Evolutionary conservation across 1,139 yeast species (phyloP).

Genomic region (Magnusiomyces clavatus): DNA sequence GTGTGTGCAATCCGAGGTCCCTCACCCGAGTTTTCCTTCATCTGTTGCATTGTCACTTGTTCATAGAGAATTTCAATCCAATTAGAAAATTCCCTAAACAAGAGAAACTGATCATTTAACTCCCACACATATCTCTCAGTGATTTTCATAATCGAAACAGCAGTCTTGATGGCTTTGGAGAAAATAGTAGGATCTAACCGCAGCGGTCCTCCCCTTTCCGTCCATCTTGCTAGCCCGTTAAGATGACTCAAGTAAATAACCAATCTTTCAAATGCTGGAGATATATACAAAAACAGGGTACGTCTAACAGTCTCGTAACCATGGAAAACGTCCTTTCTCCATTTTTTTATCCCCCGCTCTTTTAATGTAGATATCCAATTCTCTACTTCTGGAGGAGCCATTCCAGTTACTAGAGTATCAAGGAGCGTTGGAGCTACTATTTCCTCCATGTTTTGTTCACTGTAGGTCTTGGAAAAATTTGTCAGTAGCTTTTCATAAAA

Average conservation of each 20-base stretch:
- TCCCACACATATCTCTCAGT: slow-evolving; percentile 41
- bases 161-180: slow-evolving; percentile 27
- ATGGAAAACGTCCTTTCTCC: slow-evolving; percentile 45
- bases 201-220: slow-evolving; percentile 27
- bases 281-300: slow-evolving; percentile 41
- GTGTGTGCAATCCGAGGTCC: slow-evolving; percentile 20
- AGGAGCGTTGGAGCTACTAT: slow-evolving; percentile 31
- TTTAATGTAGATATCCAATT: slow-evolving; percentile 51
- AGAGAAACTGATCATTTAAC: slow-evolving; percentile 44
- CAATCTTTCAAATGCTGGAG: slow-evolving; percentile 53
- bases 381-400: slow-evolving; percentile 42
- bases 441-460: background rate
- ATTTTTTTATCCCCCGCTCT: slow-evolving; percentile 57
- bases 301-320: slow-evolving; percentile 45
- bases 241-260: slow-evolving; percentile 44
- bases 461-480: slow-evolving; percentile 14
- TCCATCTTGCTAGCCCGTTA: slow-evolving; percentile 40
- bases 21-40: slow-evolving; percentile 15
- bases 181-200: slow-evolving; percentile 32
- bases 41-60: slow-evolving; percentile 17
- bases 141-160: slow-evolving; percentile 33
- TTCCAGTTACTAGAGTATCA: slow-evolving; percentile 51
- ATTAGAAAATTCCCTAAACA: slow-evolving; percentile 43
- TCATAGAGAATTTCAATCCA: slow-evolving; percentile 29
- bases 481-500: slow-evolving; percentile 30